These are phyloP conservation scores for Excoecaria cochinchinensis DNA, from an alignment of 345 rosid species.

Conservation along the genomic window DNA sequence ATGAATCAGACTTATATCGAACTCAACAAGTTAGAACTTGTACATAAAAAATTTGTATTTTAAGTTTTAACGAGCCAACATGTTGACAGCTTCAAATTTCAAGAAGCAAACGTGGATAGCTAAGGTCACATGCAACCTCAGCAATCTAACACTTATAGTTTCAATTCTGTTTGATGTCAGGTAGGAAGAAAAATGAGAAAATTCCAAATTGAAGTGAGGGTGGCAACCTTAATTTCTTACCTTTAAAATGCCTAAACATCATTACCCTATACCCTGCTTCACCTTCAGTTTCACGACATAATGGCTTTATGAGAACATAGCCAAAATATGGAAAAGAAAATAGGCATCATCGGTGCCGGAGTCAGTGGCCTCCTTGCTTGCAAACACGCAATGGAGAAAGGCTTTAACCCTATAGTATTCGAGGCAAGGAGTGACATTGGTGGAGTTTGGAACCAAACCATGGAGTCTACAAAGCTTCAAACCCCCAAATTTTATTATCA, in stretches of 20 bases:
- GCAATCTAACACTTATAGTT: too few species aligned
- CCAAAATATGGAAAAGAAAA: slow-evolving; percentile 20
- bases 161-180: too few species aligned
- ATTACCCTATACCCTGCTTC: too few species aligned
- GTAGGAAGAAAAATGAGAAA: neutral
- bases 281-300: too few species aligned
- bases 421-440: slow-evolving; percentile 32
- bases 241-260: neutral
- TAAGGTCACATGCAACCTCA: too few species aligned
- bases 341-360: slow-evolving; percentile 46
- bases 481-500: slow-evolving; percentile 36
- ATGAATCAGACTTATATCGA: too few species aligned
- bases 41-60: too few species aligned
- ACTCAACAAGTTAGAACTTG: too few species aligned
- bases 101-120: too few species aligned
- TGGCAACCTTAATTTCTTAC: neutral
- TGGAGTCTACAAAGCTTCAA: slow-evolving; percentile 43
- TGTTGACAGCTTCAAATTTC: too few species aligned
- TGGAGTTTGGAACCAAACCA: slow-evolving; percentile 39
- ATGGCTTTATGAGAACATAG: neutral
- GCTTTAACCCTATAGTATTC: slow-evolving; percentile 31
- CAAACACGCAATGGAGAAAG: slow-evolving; percentile 33
- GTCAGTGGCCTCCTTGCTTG: slow-evolving; percentile 45
- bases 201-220: neutral
- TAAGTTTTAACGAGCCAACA: too few species aligned